These are phyloP conservation scores for Penicillium herquei DNA, from an alignment of 495 filamentous ascomycete genomes.

Conservation along the genomic window DNA sequence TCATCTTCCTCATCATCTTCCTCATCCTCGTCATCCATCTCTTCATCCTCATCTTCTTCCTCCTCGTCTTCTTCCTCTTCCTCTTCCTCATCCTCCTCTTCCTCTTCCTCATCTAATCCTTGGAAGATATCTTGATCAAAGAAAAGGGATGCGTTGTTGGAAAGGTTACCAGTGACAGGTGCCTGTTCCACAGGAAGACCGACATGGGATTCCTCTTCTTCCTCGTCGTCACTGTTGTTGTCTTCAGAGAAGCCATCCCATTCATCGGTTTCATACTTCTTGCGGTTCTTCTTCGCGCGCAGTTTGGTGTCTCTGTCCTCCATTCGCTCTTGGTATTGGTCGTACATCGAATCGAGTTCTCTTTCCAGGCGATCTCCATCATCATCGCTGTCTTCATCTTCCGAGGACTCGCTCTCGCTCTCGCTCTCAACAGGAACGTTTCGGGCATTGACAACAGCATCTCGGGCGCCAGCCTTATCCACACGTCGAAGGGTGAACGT, in stretches of 20 bases:
- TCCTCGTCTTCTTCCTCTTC: slow-evolving; percentile 36
- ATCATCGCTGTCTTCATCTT: slow-evolving; percentile 65
- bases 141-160: slow-evolving; percentile 80
- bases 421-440: slow-evolving; percentile 61
- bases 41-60: slow-evolving; percentile 46
- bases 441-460: slow-evolving; percentile 71
- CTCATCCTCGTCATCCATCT: slow-evolving; percentile 27
- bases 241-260: slow-evolving; percentile 85
- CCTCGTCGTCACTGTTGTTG: slow-evolving; percentile 52
- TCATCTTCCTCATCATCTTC: slow-evolving; percentile 16
- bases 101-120: slow-evolving; percentile 58
- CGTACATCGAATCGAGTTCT: slow-evolving; percentile 84
- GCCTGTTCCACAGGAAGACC: slow-evolving; percentile 44
- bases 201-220: slow-evolving; percentile 54
- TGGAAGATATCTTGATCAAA: slow-evolving; percentile 97
- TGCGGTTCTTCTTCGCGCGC: slow-evolving; percentile 81
- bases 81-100: slow-evolving; percentile 36
- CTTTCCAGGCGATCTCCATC: slow-evolving; percentile 79
- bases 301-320: slow-evolving; percentile 79
- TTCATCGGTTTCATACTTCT: slow-evolving; percentile 79
- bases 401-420: slow-evolving; percentile 58
- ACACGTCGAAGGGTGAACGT: slow-evolving; percentile 82
- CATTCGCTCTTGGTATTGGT: slow-evolving; percentile 77
- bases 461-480: slow-evolving; percentile 68
- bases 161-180: slow-evolving; percentile 55